Conservation (phyloP, 2,329 filamentous ascomycete genomes). For the Huntiella decipiens region DNA sequence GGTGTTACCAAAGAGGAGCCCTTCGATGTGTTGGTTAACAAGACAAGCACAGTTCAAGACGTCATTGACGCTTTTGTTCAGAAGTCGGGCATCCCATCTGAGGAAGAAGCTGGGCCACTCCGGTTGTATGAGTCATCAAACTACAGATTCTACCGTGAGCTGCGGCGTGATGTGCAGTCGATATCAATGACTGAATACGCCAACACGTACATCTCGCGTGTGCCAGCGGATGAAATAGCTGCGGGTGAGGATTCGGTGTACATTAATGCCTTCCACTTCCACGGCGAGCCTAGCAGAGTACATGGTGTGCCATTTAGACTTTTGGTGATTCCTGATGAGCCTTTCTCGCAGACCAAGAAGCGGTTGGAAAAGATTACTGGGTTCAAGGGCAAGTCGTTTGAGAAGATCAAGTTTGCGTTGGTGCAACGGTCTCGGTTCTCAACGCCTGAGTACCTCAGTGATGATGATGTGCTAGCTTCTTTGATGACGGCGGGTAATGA, state of each 20-base stretch:
- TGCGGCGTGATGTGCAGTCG: slow-evolving; percentile 52
- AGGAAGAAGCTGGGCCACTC: slow-evolving; percentile 48
- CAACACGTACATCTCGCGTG: slow-evolving; percentile 59
- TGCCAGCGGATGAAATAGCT: slow-evolving; percentile 49
- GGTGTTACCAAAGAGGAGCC: slow-evolving; percentile 82
- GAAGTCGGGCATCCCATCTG: slow-evolving; percentile 62
- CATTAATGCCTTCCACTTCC: slow-evolving; percentile 79
- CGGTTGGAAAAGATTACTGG: slow-evolving; percentile 82
- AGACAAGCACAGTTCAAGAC: slow-evolving; percentile 65
- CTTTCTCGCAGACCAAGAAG: slow-evolving; percentile 82
- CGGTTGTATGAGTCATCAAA: slow-evolving; percentile 68
- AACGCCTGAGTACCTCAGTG: slow-evolving; percentile 62
- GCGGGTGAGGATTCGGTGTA: slow-evolving; percentile 31
- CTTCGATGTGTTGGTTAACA: slow-evolving; percentile 69
- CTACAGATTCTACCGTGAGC: slow-evolving; percentile 67
- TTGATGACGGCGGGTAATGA: slow-evolving; percentile 30
- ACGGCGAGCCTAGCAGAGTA: slow-evolving; percentile 64
- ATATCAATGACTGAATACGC: slow-evolving; percentile 72
- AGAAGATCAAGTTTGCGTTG: slow-evolving; percentile 93
- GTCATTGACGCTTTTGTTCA: slow-evolving; percentile 57
- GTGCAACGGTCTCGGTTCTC: slow-evolving; percentile 54
- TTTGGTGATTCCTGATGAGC: slow-evolving; percentile 62
- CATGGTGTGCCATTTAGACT: slow-evolving; percentile 90
- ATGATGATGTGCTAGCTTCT: slow-evolving; percentile 47
- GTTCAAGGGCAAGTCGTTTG: slow-evolving; percentile 93